Percentiles rank a stretch among this genome's conserved stretches.
Conservation (phyloP, 2,329 filamentous ascomycete genomes). For the Ophiostoma perfectum region DNA sequence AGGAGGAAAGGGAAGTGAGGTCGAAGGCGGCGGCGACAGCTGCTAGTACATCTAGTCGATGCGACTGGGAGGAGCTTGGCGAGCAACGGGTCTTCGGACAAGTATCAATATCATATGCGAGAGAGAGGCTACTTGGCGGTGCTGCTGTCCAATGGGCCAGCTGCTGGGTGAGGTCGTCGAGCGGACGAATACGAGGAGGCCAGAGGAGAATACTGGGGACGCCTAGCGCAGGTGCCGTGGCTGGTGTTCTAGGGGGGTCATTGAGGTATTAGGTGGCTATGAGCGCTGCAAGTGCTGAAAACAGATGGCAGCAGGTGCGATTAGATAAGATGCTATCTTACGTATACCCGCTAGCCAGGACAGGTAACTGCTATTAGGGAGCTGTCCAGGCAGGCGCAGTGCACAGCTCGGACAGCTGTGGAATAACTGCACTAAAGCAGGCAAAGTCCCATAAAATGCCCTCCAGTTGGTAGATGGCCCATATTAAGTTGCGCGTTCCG, state of each 20-base stretch:
- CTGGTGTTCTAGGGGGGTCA: background rate
- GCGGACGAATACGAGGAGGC: background rate
- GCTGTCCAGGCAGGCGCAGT: background rate
- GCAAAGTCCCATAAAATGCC: background rate
- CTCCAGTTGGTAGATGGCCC: background rate
- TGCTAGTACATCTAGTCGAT: conserved; percentile 1
- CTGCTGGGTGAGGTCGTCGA: background rate
- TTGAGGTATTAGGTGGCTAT: background rate
- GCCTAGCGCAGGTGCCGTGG: background rate
- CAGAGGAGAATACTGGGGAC: background rate
- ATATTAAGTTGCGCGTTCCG: background rate
- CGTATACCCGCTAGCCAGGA: conserved; percentile 21
- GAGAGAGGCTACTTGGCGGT: conserved; percentile 8
- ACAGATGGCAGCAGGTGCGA: conserved; percentile 5
- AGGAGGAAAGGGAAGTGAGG: conserved; percentile 13
- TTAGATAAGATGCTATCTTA: conserved; percentile 23
- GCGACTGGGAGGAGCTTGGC: conserved; percentile 8
- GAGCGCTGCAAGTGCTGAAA: background rate
- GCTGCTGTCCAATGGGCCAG: conserved; percentile 3
- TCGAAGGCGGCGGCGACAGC: background rate
- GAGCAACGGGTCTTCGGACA: conserved; percentile 11
- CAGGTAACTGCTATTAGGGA: background rate
- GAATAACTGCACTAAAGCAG: background rate
- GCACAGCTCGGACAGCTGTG: no score
- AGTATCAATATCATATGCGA: background rate